These are phyloP conservation scores for Cordyceps javanica DNA, from an alignment of 2,329 filamentous ascomycete species.

Conservation along the genomic window DNA sequence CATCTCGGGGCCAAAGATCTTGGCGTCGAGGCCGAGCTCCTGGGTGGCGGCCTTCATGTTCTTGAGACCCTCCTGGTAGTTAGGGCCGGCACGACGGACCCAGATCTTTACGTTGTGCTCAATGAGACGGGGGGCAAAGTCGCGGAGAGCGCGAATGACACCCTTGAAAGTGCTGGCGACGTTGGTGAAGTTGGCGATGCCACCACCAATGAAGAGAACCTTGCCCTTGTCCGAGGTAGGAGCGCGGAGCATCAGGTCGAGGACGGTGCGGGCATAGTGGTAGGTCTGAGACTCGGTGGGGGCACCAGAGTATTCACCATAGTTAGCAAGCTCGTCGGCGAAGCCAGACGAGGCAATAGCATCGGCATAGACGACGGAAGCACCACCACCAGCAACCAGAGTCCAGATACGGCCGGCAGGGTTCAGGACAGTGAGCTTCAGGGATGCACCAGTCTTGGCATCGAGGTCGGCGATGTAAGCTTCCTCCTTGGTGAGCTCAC, in stretches of 20 bases:
- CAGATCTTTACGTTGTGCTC: conserved; percentile 99
- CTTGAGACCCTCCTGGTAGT: conserved; percentile 99
- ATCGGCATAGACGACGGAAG: conserved; percentile 97
- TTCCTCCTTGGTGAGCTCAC: conserved; percentile 98
- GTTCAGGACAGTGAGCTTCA: conserved; percentile 97
- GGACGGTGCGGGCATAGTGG: conserved; percentile 95
- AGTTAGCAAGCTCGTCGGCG: conserved; percentile 95
- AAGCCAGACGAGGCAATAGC: conserved; percentile 96
- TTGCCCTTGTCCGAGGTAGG: conserved; percentile 84
- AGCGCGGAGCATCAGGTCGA: conserved; percentile 94
- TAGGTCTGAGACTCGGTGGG: conserved; percentile 98
- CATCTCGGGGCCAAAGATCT: conserved; percentile 72
- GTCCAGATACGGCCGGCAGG: conserved; percentile 91
- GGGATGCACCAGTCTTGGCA: conserved; percentile 96
- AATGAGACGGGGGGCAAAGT: conserved; percentile 75
- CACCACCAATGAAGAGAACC: conserved; percentile 98
- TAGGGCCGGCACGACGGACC: conserved; percentile 81
- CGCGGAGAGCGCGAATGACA: conserved; percentile 91
- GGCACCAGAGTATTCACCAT: conserved; percentile 98
- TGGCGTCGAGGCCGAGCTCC: conserved; percentile 74
- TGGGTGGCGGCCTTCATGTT: conserved; percentile 97
- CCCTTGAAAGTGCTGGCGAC: conserved; percentile 99
- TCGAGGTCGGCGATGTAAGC: conserved; percentile 98
- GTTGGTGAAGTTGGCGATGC: conserved; percentile 99
- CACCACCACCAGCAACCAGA: conserved; percentile 97